phyloP scores from a whole-genome alignment of 2,329 filamentous ascomycete genomes.

The Clarireedia homoeocarpa region DNA sequence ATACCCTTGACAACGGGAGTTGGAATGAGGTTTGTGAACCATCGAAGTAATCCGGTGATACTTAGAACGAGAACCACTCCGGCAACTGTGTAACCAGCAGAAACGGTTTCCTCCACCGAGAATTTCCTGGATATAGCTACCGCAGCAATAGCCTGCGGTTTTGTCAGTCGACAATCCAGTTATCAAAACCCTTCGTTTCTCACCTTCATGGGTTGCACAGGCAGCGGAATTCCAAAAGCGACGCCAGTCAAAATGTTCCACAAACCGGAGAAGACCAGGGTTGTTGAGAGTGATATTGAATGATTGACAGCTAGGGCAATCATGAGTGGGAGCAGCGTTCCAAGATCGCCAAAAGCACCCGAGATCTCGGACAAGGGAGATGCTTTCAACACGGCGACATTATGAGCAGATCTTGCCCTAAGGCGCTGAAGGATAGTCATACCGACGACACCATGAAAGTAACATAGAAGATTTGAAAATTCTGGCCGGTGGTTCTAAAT shows the following conservation, averaged over 20 bases:
- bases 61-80: slow-evolving; percentile 68
- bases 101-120: slow-evolving; percentile 63
- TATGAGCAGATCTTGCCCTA: slow-evolving; percentile 33
- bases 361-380: slow-evolving; percentile 70
- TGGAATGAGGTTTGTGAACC: slow-evolving; percentile 60
- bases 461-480: not conserved
- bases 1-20: slow-evolving; percentile 90
- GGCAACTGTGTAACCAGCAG: slow-evolving; percentile 75
- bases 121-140: slow-evolving; percentile 70
- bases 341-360: slow-evolving; percentile 80
- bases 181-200: not conserved
- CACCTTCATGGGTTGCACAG: slow-evolving; percentile 80
- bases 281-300: slow-evolving; percentile 75
- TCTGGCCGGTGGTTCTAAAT: not conserved
- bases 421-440: slow-evolving; percentile 1
- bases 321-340: slow-evolving; percentile 82
- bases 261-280: slow-evolving; percentile 79
- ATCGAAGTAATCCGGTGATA: slow-evolving; percentile 67
- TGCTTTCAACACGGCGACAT: slow-evolving; percentile 45
- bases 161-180: slow-evolving; percentile 21
- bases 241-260: slow-evolving; percentile 80
- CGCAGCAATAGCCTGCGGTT: slow-evolving; percentile 73
- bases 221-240: slow-evolving; percentile 79
- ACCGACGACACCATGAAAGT: not conserved
- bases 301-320: slow-evolving; percentile 73